Base-by-base conservation (phyloP, 192 early-diverging fungal species). In the Dimargaris verticillata region DNA sequence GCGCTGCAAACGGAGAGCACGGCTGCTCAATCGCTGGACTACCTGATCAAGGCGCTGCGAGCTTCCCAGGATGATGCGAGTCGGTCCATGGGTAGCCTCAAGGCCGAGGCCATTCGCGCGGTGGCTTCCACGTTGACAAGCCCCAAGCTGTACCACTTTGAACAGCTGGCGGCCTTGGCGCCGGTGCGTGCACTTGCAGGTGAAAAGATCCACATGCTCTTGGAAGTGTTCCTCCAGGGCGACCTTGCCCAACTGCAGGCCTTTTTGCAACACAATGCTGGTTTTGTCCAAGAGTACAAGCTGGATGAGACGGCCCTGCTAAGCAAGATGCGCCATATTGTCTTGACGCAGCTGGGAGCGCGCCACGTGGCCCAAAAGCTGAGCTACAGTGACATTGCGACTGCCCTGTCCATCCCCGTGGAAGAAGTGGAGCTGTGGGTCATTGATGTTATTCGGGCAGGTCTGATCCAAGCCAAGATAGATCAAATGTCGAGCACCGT, bases 371-470 rank as follows among this genome's bases (percentile, higher is more conserved):
- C 74, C 28, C 68, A 81, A 42, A 79, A 79, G 53, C 73, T 97
- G 65, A 70, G 81, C 44, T 94, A 92, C 68, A 60, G 65, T 53
- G 68, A 75, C n/a, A 82, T 97, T 53, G 80, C 87, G 45, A 69
- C 75, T 53, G 83, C 81, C 3, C 75, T 97, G 33, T 80, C 80
- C 53, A 80, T 97, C 54, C 70, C 76, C 15, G 81, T 80, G 58
- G 78, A 74, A 18, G 88, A 93, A 29, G 91, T 97, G 13, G 94
- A 97, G 77, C 69, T 92, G 76, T 97, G 92, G 91, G 81, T 92
- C 22, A 95, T 97, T 68, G 88, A 92, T 66, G 89, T 83, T 13
- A 92, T 98, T 53, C 86, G 91, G 44, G 83, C 88, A 28, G 88
- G 89, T 47, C 79, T 98, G 63, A 78, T 95, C 20, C 92, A 98